phyloP scores from a whole-genome alignment of 768 basidiomycete genomes.

The Mycena kentingensis region DNA sequence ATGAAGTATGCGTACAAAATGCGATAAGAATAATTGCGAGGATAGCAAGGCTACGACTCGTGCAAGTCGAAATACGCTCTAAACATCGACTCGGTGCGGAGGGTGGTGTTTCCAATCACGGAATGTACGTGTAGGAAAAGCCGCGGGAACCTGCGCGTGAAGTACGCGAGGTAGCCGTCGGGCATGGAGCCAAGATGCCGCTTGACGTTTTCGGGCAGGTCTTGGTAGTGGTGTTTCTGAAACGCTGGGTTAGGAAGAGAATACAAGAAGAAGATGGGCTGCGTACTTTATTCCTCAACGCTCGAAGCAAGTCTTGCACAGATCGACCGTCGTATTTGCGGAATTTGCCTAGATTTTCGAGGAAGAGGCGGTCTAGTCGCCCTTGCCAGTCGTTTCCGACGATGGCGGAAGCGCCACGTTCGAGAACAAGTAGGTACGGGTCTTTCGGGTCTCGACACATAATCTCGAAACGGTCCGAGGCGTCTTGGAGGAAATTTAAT shows the following conservation, averaged over 20 bases:
- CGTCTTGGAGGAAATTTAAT: slow-evolving; percentile 93
- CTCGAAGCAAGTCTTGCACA: slow-evolving; percentile 90
- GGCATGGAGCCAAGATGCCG: slow-evolving; percentile 89
- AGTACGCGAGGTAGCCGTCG: slow-evolving; percentile 89
- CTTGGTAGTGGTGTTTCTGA: slow-evolving; percentile 98
- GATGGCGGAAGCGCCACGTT: slow-evolving; percentile 65
- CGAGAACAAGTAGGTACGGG: slow-evolving; percentile 70
- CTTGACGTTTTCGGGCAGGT: slow-evolving; percentile 89
- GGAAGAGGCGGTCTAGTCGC: slow-evolving; percentile 83
- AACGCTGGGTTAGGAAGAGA: neutral
- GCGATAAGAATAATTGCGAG: too few species aligned
- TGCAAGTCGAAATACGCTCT: slow-evolving; percentile 80
- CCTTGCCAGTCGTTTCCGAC: slow-evolving; percentile 92
- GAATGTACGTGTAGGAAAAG: slow-evolving; percentile 90
- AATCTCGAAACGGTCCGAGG: slow-evolving; percentile 96
- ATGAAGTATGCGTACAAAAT: too few species aligned
- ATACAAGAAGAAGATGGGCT: neutral
- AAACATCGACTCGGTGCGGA: slow-evolving; percentile 89
- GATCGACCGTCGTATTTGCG: slow-evolving; percentile 92
- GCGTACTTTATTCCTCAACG: slow-evolving; percentile 91
- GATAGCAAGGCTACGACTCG: slow-evolving; percentile 42
- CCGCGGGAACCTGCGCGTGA: slow-evolving; percentile 88
- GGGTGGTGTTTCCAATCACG: slow-evolving; percentile 72
- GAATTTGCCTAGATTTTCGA: slow-evolving; percentile 95
- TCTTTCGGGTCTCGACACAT: slow-evolving; percentile 94